These are phyloP conservation scores for Bretziella fagacearum DNA, from an alignment of 2,329 filamentous ascomycete species.

Conservation along the genomic window DNA sequence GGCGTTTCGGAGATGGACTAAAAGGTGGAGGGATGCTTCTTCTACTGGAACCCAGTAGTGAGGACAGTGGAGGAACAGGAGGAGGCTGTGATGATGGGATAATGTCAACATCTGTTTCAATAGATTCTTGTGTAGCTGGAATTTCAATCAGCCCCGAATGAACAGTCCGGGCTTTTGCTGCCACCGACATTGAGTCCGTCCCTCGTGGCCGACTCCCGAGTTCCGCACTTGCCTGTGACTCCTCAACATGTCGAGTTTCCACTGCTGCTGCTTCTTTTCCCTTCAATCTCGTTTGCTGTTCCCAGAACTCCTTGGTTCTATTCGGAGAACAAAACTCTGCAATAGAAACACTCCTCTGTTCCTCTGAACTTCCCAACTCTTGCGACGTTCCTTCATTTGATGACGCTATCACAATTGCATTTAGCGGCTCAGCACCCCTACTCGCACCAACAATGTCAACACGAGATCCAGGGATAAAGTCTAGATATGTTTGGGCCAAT, in stretches of 20 bases:
- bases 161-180: too few relatives aligned
- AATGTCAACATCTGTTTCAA: background rate
- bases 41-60: too few relatives aligned
- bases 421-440: background rate
- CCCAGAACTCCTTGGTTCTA: background rate
- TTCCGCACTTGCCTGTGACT: background rate
- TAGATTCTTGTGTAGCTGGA: too few relatives aligned
- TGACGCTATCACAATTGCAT: background rate
- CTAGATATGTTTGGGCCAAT: conserved; percentile 34
- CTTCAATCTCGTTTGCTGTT: background rate
- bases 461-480: conserved; percentile 28
- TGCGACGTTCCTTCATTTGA: background rate
- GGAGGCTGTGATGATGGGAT: conserved; percentile 1
- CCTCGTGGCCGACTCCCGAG: too few relatives aligned
- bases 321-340: background rate
- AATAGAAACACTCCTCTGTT: background rate
- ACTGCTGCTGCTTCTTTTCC: background rate
- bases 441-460: background rate
- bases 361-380: background rate
- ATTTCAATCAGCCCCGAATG: too few relatives aligned
- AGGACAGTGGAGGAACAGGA: background rate
- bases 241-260: background rate
- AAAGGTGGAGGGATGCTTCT: background rate
- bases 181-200: too few relatives aligned
- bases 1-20: too few relatives aligned